A percentile compares a stretch with the other conserved stretches of the same genome.
Conservation (phyloP, 2,329 filamentous ascomycete species). For the Phyllosticta citrichinensis region DNA sequence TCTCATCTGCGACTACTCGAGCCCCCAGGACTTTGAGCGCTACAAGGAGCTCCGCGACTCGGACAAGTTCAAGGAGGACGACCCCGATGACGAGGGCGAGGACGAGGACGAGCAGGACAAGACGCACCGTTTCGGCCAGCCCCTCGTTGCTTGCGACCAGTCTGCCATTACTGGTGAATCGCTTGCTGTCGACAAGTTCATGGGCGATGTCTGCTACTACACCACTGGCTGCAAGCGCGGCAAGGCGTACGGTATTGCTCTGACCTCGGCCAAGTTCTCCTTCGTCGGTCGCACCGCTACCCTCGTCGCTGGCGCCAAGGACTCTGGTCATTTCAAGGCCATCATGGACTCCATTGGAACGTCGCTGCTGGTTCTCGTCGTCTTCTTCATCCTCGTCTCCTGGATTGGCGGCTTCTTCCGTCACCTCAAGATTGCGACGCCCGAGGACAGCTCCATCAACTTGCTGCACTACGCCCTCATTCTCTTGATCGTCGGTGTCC, state of each 20-base stretch:
- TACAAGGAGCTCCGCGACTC: slow-evolving; percentile 54
- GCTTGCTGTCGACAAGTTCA: slow-evolving; percentile 68
- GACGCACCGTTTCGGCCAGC: slow-evolving; percentile 49
- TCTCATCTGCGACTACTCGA: slow-evolving; percentile 62
- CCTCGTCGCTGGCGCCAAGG: slow-evolving; percentile 64
- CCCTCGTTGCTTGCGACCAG: slow-evolving; percentile 64
- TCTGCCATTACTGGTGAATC: slow-evolving; percentile 75
- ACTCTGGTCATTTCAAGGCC: slow-evolving; percentile 70
- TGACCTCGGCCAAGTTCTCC: slow-evolving; percentile 58
- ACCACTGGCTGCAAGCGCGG: slow-evolving; percentile 75
- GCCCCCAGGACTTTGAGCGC: slow-evolving; percentile 55
- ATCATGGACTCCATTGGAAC: slow-evolving; percentile 78
- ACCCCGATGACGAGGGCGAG: slow-evolving; percentile 51
- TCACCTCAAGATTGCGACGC: slow-evolving; percentile 52
- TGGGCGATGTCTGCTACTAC: slow-evolving; percentile 68
- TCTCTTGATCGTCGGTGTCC: slow-evolving; percentile 67
- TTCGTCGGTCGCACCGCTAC: slow-evolving; percentile 69
- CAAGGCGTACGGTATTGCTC: slow-evolving; percentile 61
- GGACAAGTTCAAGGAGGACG: slow-evolving; percentile 43
- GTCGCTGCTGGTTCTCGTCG: slow-evolving; percentile 61
- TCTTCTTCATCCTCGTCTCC: slow-evolving; percentile 64
- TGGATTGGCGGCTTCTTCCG: slow-evolving; percentile 77
- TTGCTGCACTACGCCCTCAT: slow-evolving; percentile 60
- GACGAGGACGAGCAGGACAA: slow-evolving; percentile 41
- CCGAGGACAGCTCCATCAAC: slow-evolving; percentile 49